A percentile compares a stretch with the other conserved stretches of the same genome.
phyloP scores from a whole-genome alignment of 2,329 filamentous ascomycete species.

The Fusarium concolor region DNA sequence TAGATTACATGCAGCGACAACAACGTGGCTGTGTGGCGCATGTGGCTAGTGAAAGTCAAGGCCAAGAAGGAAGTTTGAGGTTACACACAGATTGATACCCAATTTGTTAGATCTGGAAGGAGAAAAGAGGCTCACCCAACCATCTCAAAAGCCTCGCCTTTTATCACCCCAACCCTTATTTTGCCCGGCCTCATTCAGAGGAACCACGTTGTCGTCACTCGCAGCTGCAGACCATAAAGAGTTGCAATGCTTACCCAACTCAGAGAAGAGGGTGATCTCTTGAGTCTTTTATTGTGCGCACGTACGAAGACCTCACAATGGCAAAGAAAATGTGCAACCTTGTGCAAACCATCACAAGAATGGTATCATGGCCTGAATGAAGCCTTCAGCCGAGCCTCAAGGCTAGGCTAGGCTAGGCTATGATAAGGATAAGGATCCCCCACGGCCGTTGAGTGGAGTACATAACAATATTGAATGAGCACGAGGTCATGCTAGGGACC shows the following conservation, averaged over 20 bases:
- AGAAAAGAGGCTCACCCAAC: conserved; percentile 2
- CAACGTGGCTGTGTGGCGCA: neutral
- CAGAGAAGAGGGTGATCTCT: conserved; percentile 1
- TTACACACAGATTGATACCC: neutral
- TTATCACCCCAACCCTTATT: conserved; percentile 8
- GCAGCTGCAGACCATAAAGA: conserved; percentile 23
- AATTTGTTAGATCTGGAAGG: neutral
- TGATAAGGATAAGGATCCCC: neutral
- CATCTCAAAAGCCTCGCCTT: conserved; percentile 2
- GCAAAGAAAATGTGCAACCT: conserved; percentile 16
- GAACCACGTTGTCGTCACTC: conserved; percentile 33
- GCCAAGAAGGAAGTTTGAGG: too few species aligned
- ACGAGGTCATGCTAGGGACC: conserved; percentile 25
- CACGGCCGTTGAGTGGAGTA: conserved; percentile 27
- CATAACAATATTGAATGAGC: conserved; percentile 7
- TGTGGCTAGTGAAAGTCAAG: too few species aligned
- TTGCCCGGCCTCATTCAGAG: conserved; percentile 10
- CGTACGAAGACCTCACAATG: conserved; percentile 6
- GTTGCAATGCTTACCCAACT: conserved; percentile 23
- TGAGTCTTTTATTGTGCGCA: conserved; percentile 26
- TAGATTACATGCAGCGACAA: too few species aligned
- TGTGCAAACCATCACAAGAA: conserved; percentile 14
- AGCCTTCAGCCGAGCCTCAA: conserved; percentile 34
- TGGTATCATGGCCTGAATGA: conserved; percentile 29
- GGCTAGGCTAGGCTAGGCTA: neutral